Evolutionary conservation across 1,139 yeast species (phyloP).

Genomic region (Zygosaccharomyces sapae): DNA sequence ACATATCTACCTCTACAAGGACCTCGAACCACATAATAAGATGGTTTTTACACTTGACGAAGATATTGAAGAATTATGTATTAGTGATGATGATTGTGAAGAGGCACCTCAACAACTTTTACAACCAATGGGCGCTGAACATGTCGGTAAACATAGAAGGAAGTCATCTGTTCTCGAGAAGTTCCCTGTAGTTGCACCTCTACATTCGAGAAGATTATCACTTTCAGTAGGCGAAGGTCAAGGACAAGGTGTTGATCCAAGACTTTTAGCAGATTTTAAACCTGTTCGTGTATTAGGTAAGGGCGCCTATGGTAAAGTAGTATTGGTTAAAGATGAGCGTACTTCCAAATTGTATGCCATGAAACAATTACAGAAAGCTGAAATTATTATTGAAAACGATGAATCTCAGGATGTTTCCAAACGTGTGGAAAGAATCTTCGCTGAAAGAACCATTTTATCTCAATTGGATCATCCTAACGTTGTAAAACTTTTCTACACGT

Average conservation of each 20-base stretch:
- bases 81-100: neutral
- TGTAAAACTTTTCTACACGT: slow-evolving; percentile 82
- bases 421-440: slow-evolving; percentile 56
- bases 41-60: slow-evolving; percentile 8
- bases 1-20: neutral
- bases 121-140: slow-evolving; percentile 2
- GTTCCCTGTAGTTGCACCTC: slow-evolving; percentile 30
- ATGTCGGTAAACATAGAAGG: slow-evolving; percentile 21
- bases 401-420: slow-evolving; percentile 28
- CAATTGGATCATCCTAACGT: slow-evolving; percentile 79
- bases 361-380: slow-evolving; percentile 81
- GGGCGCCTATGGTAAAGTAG: slow-evolving; percentile 88
- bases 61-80: slow-evolving; percentile 5
- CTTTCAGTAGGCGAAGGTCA: slow-evolving; percentile 14
- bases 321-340: slow-evolving; percentile 62
- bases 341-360: slow-evolving; percentile 79
- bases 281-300: slow-evolving; percentile 80
- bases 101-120: neutral
- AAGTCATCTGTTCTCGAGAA: slow-evolving; percentile 33
- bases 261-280: slow-evolving; percentile 58
- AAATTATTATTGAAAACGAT: slow-evolving; percentile 46
- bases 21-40: neutral
- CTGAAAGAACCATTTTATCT: slow-evolving; percentile 67
- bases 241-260: slow-evolving; percentile 11
- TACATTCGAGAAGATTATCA: slow-evolving; percentile 29